Evolutionary conservation across 1,284 basidiomycete genomes (phyloP).

Genomic region (Cryptococcus jaspeensis): DNA sequence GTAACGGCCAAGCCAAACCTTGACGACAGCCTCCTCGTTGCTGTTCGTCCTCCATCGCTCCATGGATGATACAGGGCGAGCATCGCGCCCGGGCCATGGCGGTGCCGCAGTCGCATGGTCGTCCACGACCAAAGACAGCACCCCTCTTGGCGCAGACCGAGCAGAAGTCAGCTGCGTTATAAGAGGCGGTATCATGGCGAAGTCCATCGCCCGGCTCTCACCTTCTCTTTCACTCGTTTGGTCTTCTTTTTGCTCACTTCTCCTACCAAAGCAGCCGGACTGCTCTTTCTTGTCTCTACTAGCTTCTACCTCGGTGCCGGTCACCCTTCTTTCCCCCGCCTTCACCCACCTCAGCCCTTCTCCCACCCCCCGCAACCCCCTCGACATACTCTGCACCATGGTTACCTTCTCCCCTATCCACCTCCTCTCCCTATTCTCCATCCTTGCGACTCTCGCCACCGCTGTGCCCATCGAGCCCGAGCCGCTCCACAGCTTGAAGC

Average conservation of each 20-base stretch:
- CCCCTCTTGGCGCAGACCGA: too few relatives aligned
- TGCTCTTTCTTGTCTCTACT: slow-evolving; percentile 3
- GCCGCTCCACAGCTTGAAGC: background rate
- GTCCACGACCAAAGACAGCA: too few relatives aligned
- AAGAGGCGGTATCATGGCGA: too few relatives aligned
- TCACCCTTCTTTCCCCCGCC: background rate
- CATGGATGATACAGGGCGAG: too few relatives aligned
- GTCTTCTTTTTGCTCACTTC: background rate
- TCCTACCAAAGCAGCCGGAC: background rate
- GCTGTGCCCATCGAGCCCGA: background rate
- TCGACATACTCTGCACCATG: background rate
- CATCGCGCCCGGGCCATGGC: too few relatives aligned
- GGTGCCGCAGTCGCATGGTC: too few relatives aligned
- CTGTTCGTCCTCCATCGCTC: too few relatives aligned
- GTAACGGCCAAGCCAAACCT: too few relatives aligned
- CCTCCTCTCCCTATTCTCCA: background rate
- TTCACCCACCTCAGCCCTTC: background rate
- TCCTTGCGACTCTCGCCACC: background rate
- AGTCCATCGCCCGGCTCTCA: too few relatives aligned
- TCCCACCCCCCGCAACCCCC: background rate
- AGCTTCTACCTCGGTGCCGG: background rate
- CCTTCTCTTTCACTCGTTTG: background rate
- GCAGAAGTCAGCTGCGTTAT: too few relatives aligned
- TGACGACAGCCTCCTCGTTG: too few relatives aligned
- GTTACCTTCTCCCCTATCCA: background rate